These are phyloP conservation scores for Avena atlantica DNA, from an alignment of 176 grass and related monocot genomes.

Conservation along the genomic window DNA sequence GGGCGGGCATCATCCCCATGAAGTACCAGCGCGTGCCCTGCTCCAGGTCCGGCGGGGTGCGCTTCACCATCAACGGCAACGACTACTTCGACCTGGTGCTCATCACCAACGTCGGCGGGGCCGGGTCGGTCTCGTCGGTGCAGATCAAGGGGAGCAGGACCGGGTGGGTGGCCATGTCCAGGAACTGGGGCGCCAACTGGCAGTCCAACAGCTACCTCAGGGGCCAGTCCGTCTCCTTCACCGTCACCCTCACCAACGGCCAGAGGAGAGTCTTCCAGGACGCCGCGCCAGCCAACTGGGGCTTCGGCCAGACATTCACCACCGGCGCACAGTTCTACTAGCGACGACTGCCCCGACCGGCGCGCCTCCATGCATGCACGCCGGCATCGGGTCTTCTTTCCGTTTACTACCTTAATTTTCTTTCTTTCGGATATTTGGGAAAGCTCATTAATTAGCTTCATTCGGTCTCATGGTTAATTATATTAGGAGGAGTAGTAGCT, in stretches of 20 bases:
- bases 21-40: constrained; percentile 51
- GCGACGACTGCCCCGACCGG: background rate
- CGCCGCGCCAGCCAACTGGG: constrained; percentile 50
- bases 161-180: constrained; percentile 57
- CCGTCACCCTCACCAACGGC: constrained; percentile 53
- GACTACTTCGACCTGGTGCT: constrained; percentile 81
- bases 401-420: no score
- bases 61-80: constrained; percentile 78
- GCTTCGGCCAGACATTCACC: constrained; percentile 78
- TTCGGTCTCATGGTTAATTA: no score
- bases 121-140: constrained; percentile 56
- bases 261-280: constrained; percentile 39
- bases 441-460: no score
- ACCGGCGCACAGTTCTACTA: constrained; percentile 60
- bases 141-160: constrained; percentile 62
- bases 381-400: no score
- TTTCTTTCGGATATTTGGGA: no score
- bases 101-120: constrained; percentile 64
- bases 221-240: constrained; percentile 73
- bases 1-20: constrained; percentile 70
- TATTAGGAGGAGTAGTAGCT: no score
- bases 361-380: no score
- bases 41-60: constrained; percentile 63
- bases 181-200: constrained; percentile 87
- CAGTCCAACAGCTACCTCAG: constrained; percentile 54